These are phyloP conservation scores for Aspergillus pseudonomiae DNA, from an alignment of 2,329 filamentous ascomycete genomes.

Conservation along the genomic window DNA sequence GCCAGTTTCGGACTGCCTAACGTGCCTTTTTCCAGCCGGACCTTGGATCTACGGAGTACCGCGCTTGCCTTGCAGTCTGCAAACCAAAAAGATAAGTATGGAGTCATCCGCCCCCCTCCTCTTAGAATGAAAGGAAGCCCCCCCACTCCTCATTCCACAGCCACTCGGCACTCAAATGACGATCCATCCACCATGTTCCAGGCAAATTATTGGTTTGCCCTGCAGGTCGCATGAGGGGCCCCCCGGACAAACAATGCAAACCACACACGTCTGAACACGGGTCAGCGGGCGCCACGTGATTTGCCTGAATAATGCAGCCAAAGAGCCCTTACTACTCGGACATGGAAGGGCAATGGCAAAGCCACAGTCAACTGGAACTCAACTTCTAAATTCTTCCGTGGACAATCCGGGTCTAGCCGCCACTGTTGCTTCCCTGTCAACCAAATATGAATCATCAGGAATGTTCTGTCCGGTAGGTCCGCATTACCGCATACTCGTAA, in stretches of 20 bases:
- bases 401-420: slow-evolving; percentile 2
- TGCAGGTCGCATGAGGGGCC: slow-evolving; percentile 24
- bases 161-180: slow-evolving; percentile 4
- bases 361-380: neutral
- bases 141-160: neutral
- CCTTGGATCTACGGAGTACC: neutral
- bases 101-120: neutral
- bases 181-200: neutral
- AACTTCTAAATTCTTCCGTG: slow-evolving; percentile 4
- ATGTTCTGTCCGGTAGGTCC: slow-evolving; percentile 3
- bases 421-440: neutral
- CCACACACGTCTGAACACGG: slow-evolving; percentile 14
- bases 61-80: slow-evolving; percentile 5
- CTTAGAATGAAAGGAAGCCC: neutral
- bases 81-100: neutral
- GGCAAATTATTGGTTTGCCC: slow-evolving; percentile 13
- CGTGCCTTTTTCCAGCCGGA: neutral
- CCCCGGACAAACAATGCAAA: slow-evolving; percentile 13
- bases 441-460: neutral
- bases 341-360: neutral
- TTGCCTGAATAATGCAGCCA: slow-evolving; percentile 14
- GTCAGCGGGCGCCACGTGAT: slow-evolving; percentile 15
- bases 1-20: neutral
- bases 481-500: slow-evolving; percentile 8
- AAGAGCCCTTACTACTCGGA: slow-evolving; percentile 6